A percentile compares a stretch with the other conserved stretches of the same genome.
phyloP scores from a whole-genome alignment of 495 filamentous ascomycete genomes.

The Penicillium subrubescens region DNA sequence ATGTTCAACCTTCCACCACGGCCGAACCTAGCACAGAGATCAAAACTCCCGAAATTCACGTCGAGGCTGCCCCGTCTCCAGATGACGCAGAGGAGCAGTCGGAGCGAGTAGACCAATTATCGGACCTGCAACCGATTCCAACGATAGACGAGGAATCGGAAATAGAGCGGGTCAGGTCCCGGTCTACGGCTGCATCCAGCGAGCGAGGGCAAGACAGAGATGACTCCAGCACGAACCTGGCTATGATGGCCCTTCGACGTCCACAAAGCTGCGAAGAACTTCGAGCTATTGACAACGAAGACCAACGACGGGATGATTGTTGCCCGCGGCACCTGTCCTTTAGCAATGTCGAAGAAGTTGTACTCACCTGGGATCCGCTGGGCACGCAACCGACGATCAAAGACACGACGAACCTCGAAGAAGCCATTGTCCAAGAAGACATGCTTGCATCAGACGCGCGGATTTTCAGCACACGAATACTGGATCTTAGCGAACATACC shows the following conservation, averaged over 20 bases:
- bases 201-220: constrained; percentile 27
- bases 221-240: constrained; percentile 24
- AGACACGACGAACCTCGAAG: constrained; percentile 37
- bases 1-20: constrained; percentile 12
- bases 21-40: constrained; percentile 20
- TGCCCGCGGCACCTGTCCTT: constrained; percentile 88
- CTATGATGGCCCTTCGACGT: constrained; percentile 43
- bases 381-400: constrained; percentile 39
- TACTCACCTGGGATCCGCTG: constrained; percentile 67
- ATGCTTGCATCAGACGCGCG: constrained; percentile 61
- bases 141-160: constrained; percentile 31
- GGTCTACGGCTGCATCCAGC: constrained; percentile 41
- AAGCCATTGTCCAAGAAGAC: constrained; percentile 49
- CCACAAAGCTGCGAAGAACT: constrained; percentile 48
- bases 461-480: constrained; percentile 57
- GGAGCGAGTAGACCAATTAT: constrained; percentile 18
- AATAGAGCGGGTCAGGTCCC: constrained; percentile 33
- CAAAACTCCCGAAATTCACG: constrained; percentile 39
- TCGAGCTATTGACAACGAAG: constrained; percentile 20
- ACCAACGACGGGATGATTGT: constrained; percentile 31
- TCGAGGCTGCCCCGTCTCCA: constrained; percentile 31
- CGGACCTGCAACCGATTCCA: constrained; percentile 15
- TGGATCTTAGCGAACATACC: constrained; percentile 47
- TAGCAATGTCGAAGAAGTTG: constrained; percentile 81
- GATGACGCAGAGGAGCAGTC: constrained; percentile 21